phyloP scores from a whole-genome alignment of 768 basidiomycete genomes.

The Tylopilus sp. region DNA sequence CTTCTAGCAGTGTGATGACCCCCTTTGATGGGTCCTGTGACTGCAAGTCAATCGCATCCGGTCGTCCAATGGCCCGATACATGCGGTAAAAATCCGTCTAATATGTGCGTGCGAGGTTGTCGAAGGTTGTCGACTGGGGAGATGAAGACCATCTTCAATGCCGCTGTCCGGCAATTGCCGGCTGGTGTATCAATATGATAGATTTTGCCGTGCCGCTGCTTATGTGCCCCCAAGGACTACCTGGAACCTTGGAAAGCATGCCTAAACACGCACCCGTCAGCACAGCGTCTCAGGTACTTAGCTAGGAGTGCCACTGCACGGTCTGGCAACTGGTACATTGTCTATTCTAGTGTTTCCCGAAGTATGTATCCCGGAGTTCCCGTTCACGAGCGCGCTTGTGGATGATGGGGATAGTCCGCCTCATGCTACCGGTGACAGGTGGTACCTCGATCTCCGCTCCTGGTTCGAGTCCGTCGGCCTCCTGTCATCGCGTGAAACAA shows the following conservation, averaged over 20 bases:
- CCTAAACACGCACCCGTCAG: background rate
- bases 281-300: background rate
- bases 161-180: background rate
- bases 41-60: no score
- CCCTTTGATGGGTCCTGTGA: no score
- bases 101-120: no score
- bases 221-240: background rate
- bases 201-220: no score
- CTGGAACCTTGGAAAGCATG: background rate
- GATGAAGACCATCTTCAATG: no score
- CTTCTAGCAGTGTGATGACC: no score
- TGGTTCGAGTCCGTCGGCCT: background rate
- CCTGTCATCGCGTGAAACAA: background rate
- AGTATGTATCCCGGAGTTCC: background rate
- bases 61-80: no score
- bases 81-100: no score
- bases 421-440: background rate
- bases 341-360: background rate
- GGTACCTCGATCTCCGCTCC: background rate
- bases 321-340: no score
- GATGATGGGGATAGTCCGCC: background rate
- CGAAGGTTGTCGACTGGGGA: no score
- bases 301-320: no score
- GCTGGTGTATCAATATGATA: no score
- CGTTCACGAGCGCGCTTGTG: background rate